Base-by-base conservation (phyloP, 1,284 basidiomycete species). In the Phellopilus nigrolimitatus region DNA sequence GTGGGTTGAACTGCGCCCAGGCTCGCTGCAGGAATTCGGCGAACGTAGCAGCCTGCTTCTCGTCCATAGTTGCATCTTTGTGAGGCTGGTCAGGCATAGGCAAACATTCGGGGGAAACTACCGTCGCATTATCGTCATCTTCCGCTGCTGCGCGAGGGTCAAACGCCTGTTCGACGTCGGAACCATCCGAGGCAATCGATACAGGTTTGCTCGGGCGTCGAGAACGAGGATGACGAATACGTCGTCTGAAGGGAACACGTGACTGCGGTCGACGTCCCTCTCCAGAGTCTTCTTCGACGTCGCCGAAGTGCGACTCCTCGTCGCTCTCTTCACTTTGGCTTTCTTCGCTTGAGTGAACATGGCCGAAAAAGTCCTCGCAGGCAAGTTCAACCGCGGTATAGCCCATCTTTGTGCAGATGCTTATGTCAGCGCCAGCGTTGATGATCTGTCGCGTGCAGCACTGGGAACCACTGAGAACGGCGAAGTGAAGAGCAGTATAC, bases 401-500 rank as follows among this genome's bases (percentile, higher is more conserved):
- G 9, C 94, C 95, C 24, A 81, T 74, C 0, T 75, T 76, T 52
- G 91, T 84, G 24, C 88, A 84, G 42, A 92, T 77, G 60, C 88
- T 84, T 38, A 76, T 67, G 52, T 90, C 83, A 0, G 95, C 95
- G 12, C 92, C 92, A 24, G 83, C 88, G 12, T 79, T 72, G 12
- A 97, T 63, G 25, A 99, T 73, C 3, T 85, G 68, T 34, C 76
- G 71, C 0, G 82, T 79, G 63, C 91, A 92, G 8, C 78, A 74
- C 39, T 73, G 68, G 17, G 87, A 83, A 21, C 79, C 79, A 15
- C 75, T 75, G 37, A 95, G 70, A 0, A 83, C 87, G 12, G 94
- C 90, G 62, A 95, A 87, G 64, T 95, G 91, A 31, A 98, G 71
- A 0, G 95, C 82, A 0, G 95, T 98, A 63, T 79, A 93, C 4